Percentiles rank a stretch among this genome's conserved stretches.
Evolutionary conservation across 176 grass and related monocot species (phyloP).

Genomic region (Stipa capillata): DNA sequence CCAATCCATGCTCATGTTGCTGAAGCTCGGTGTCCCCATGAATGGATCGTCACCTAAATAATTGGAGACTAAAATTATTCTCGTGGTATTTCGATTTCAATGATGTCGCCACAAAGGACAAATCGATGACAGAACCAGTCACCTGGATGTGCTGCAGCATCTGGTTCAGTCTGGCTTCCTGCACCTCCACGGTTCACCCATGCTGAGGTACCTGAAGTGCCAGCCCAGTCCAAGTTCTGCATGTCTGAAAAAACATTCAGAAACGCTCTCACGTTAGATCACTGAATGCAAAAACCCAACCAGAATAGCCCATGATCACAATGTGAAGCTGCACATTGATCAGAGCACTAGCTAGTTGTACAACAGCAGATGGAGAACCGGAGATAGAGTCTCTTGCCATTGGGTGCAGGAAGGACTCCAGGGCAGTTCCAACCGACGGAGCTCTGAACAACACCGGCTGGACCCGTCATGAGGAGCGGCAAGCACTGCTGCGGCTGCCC

Average conservation of each 20-base stretch:
- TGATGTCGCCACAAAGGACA: background rate
- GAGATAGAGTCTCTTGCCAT: background rate
- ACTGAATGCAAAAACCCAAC: background rate
- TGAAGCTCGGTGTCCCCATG: conserved; percentile 13
- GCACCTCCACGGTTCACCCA: background rate
- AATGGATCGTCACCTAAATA: conserved; percentile 13
- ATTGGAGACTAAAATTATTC: background rate
- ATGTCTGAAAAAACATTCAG: background rate
- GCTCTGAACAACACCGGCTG: background rate
- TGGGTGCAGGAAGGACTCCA: background rate
- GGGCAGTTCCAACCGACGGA: conserved; percentile 26
- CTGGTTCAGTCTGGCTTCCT: background rate
- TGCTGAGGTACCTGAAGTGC: conserved; percentile 17
- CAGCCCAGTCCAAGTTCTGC: conserved; percentile 38
- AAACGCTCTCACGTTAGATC: background rate
- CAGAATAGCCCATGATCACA: background rate
- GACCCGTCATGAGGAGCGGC: background rate
- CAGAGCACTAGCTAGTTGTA: too few species aligned
- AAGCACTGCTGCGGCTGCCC: conserved; percentile 9
- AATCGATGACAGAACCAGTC: background rate
- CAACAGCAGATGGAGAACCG: background rate
- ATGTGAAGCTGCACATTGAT: background rate
- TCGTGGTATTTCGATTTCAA: background rate
- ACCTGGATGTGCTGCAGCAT: conserved; percentile 13
- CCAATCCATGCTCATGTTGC: background rate